Conservation (phyloP, 768 basidiomycete species). For the Termitomyces sp. region DNA sequence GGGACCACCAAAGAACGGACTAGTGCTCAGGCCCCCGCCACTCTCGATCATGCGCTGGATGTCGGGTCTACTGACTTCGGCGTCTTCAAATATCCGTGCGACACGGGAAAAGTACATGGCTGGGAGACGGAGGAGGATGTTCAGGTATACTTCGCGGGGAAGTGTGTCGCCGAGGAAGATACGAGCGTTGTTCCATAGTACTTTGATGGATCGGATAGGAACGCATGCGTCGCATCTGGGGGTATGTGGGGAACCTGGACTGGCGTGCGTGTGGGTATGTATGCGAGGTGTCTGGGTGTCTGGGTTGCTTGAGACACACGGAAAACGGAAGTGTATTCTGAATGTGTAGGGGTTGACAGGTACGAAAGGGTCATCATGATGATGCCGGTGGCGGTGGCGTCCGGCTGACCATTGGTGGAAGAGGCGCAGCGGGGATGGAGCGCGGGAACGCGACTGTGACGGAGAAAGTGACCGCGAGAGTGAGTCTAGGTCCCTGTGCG, state of each 20-base stretch:
- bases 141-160: conserved; percentile 26
- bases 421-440: conserved; percentile 54
- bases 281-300: conserved; percentile 4
- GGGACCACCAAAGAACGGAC: conserved; percentile 9
- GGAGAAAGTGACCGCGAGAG: conserved; percentile 35
- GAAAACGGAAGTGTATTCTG: conserved; percentile 17
- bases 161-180: conserved; percentile 26
- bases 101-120: conserved; percentile 78
- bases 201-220: not conserved
- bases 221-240: conserved; percentile 1
- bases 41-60: conserved; percentile 44
- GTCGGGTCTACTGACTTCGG: conserved; percentile 72
- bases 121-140: conserved; percentile 60
- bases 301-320: conserved; percentile 1
- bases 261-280: conserved; percentile 1
- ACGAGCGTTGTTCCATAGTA: conserved; percentile 6
- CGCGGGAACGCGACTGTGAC: conserved; percentile 35
- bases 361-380: conserved; percentile 48
- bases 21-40: conserved; percentile 5
- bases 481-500: conserved; percentile 19
- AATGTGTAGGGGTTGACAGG: conserved; percentile 50
- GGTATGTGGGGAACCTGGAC: conserved; percentile 4
- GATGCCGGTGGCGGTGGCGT: conserved; percentile 37
- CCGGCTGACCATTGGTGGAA: conserved; percentile 48
- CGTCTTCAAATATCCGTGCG: conserved; percentile 69